Base-by-base conservation (phyloP, 257 asterid genomes). In the Fraxinus pennsylvanica region DNA sequence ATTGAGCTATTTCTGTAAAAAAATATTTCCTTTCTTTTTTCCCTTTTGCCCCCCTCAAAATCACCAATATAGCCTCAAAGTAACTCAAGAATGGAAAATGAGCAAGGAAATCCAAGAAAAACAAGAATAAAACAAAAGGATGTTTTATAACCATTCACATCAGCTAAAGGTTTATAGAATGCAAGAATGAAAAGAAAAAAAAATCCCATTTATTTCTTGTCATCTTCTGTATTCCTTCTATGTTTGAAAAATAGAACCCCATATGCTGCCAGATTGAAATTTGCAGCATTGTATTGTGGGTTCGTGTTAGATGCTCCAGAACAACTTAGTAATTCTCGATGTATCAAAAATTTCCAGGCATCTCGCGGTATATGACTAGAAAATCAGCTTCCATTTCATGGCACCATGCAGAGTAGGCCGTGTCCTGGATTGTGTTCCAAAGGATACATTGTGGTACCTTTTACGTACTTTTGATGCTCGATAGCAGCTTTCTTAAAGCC, bases 381-480 rank as follows among this genome's bases (percentile, higher is more conserved):
- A 68, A 70, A 67, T 47, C 21, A 21, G 25, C 7, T 78, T 82
- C 78, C 76, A 80, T 81, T 74, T 74, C 86, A 77, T 65, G 95
- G 92, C 57, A 88, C 88, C 10, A 90, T 86, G 86, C 98, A 92
- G 81, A 94, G 98, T 14, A 83, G 87, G 43, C 95, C 96, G 33
- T 92, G 96, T 73, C 97, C 92, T 3, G 92, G 96, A 80, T 78
- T 79, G 83, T 91, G 92, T 73, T 92, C 98, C 95, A 92, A 81
- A 22, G 97, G 97, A 85, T 94, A 92, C 94, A 92, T 90, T 14
- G 90, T 84, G 35, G 89, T 72, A 59, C 91, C 92, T 83, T 83
- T 83, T 19, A 91, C 96, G 29, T 92, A 90, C 73, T 81, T 84
- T 71, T 81, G 73, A 85, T 92, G 97, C 80, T 90, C 91, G 47